Evolutionary conservation across 495 filamentous ascomycete species (phyloP), one percentile per base, ranked within the genome.

Genomic region (Amorphotheca resinae): DNA sequence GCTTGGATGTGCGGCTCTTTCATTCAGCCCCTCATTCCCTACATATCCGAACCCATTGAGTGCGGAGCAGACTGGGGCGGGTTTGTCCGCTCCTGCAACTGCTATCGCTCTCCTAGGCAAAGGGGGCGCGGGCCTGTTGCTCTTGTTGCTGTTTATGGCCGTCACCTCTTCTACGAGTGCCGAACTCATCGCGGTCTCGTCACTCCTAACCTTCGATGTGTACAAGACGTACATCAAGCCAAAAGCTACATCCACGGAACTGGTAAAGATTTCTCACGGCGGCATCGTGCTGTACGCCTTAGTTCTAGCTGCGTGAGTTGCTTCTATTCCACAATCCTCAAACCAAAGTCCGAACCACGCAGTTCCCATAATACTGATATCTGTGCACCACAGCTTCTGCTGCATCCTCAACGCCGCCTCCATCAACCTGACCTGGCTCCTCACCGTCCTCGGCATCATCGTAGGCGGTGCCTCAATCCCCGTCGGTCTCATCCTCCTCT

Each of bases 161-260:
- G 67, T 72, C 11, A 73, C 70, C 1, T 65, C 32, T 57, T 61
- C 35, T 12, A 62, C 64, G 4, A 70, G 65, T 5, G 65, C 70
- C 0, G 68, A 77, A 50, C 57, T 72, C 9, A 72, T 77, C 41
- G 69, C 72, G 9, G 68, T 70, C 26, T 68, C 67, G 0, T 69
- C 68, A 1, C 61, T 77, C 12, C 49, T 74, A 38, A 73, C 69
- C 9, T 77, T 72, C 47, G 70, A 75, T 47, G 52, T 75, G 42
- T 77, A 74, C 58, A 67, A 69, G 46, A 66, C 63, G 3, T 75
- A 75, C 52, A 56, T 68, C 50, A 68, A 66, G 9, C 69, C 66
- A 11, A 43, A 46, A 22, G 63, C 69, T 9, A 59, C 57, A 3
- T 61, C 64, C 5, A 53, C 55, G 4, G 53, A 63, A 14, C 58